Conservation (phyloP, 495 filamentous ascomycete genomes). For the Aspergillus ellipticus region DNA sequence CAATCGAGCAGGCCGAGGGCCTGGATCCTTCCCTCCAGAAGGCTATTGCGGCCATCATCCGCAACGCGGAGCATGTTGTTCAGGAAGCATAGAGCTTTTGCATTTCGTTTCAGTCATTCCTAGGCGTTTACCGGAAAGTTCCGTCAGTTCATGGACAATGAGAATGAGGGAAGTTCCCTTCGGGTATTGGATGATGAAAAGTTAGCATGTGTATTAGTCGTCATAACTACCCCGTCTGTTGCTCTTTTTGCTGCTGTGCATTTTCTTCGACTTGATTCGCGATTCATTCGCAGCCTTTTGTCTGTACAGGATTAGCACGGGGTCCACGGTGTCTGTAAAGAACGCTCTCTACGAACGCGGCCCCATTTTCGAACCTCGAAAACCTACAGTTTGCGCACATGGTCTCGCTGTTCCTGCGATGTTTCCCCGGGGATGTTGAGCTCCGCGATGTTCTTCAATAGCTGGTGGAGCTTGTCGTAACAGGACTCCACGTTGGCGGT, state of each 20-base stretch:
- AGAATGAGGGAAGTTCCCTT: conserved; percentile 8
- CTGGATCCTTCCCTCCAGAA: conserved; percentile 64
- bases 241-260: conserved; percentile 75
- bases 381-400: conserved; percentile 63
- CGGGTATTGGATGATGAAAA: conserved; percentile 19
- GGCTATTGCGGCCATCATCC: conserved; percentile 57
- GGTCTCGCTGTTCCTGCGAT: conserved; percentile 52
- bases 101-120: background rate
- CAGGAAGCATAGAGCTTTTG: conserved; percentile 19
- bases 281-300: conserved; percentile 66
- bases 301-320: conserved; percentile 38
- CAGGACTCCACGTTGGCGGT: conserved; percentile 61
- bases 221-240: conserved; percentile 53
- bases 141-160: conserved; percentile 1
- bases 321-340: background rate
- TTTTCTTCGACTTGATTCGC: conserved; percentile 72
- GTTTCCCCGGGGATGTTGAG: conserved; percentile 62
- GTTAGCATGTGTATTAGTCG: conserved; percentile 30
- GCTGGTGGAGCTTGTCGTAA: conserved; percentile 56
- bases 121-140: conserved; percentile 15
- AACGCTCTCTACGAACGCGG: too few species aligned
- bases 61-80: conserved; percentile 33
- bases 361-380: background rate
- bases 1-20: conserved; percentile 49
- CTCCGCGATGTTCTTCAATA: conserved; percentile 52